Conservation (phyloP, 2,329 filamentous ascomycete genomes). For the Nigrograna mackinnonii region DNA sequence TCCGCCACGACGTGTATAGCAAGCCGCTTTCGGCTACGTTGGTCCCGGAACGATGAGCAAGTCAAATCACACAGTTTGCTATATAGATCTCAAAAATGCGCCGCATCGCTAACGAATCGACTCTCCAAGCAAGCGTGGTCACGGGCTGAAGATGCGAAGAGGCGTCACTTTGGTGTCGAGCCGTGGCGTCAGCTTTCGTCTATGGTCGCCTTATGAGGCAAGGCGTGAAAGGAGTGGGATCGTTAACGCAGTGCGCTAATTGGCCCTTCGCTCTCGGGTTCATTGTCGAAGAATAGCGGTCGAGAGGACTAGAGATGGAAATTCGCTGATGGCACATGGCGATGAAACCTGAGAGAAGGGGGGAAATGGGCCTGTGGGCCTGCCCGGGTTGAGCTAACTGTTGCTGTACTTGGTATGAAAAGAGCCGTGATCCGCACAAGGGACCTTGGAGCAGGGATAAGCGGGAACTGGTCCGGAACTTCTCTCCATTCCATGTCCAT, state of each 20-base stretch:
- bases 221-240: conserved; percentile 21
- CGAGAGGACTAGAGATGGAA: conserved; percentile 7
- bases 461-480: conserved; percentile 12
- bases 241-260: conserved; percentile 25
- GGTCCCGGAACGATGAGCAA: conserved; percentile 11
- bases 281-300: conserved; percentile 1
- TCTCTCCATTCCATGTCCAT: too few species aligned
- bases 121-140: conserved; percentile 8
- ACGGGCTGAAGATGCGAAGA: conserved; percentile 4
- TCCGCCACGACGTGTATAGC: conserved; percentile 16
- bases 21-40: conserved; percentile 18
- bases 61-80: conserved; percentile 22
- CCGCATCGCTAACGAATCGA: conserved; percentile 13
- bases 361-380: conserved; percentile 12
- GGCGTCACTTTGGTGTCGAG: conserved; percentile 2
- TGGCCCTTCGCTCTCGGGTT: conserved; percentile 21
- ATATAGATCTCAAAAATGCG: too few species aligned
- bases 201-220: conserved; percentile 25
- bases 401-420: too few species aligned
- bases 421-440: conserved; percentile 18
- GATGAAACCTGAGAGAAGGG: conserved; percentile 24
- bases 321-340: conserved; percentile 26
- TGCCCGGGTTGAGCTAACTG: too few species aligned
- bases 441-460: conserved; percentile 16
- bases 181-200: conserved; percentile 31